Evolutionary conservation across 495 filamentous ascomycete genomes (phyloP).

Genomic region (Aspergillus wentii): DNA sequence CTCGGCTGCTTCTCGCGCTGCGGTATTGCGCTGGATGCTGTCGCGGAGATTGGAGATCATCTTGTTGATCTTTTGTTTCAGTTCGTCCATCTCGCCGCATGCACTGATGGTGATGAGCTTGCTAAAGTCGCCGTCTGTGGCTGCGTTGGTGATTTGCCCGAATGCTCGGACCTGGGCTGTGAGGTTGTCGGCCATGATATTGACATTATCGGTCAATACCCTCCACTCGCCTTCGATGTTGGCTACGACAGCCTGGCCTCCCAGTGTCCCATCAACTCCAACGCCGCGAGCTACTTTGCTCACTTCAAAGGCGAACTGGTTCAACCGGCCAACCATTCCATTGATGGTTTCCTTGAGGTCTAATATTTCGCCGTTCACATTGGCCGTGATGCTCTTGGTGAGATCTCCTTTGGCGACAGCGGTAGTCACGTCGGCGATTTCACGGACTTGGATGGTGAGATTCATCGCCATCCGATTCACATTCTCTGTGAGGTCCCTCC

Average conservation of each 20-base stretch:
- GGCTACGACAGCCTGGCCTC: conserved; percentile 92
- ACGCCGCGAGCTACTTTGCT: conserved; percentile 98
- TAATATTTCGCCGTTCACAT: conserved; percentile 92
- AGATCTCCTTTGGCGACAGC: conserved; percentile 93
- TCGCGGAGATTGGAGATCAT: conserved; percentile 88
- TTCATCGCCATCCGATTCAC: conserved; percentile 99
- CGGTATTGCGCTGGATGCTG: conserved; percentile 27
- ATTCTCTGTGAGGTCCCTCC: conserved; percentile 94
- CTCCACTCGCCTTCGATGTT: conserved; percentile 99
- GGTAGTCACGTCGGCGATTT: conserved; percentile 96
- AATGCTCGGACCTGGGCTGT: conserved; percentile 94
- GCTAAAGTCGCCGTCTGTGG: conserved; percentile 91
- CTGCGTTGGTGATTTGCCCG: conserved; percentile 94
- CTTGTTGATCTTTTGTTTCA: conserved; percentile 93
- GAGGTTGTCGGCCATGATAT: conserved; percentile 90
- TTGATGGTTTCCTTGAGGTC: conserved; percentile 97
- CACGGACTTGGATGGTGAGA: conserved; percentile 93
- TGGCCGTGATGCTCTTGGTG: conserved; percentile 91
- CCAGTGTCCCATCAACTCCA: conserved; percentile 92
- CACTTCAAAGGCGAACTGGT: conserved; percentile 96
- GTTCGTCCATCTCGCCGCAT: conserved; percentile 95
- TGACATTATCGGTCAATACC: conserved; percentile 87
- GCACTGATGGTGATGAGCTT: conserved; percentile 95
- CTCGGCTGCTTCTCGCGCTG: conserved; percentile 42
- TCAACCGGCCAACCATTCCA: conserved; percentile 95